Evolutionary conservation across 345 rosid genomes (phyloP).

Genomic region (Hevea brasiliensis): DNA sequence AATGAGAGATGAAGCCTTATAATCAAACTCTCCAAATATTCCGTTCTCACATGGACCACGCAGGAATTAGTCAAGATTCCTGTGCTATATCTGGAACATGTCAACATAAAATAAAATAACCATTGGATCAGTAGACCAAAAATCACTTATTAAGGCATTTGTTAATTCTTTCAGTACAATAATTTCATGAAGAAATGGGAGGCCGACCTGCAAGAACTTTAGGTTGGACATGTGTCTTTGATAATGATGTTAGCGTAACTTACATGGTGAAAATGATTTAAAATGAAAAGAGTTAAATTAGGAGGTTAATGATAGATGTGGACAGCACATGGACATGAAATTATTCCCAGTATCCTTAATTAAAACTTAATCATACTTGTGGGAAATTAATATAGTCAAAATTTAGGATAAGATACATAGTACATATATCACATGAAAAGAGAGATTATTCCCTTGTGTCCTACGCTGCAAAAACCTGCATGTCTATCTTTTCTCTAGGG

Average conservation of each 20-base stretch:
- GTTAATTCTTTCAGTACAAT: slow-evolving; percentile 3
- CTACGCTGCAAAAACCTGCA: background rate
- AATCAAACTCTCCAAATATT: too few relatives aligned
- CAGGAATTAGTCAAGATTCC: too few relatives aligned
- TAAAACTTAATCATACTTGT: background rate
- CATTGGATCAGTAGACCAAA: slow-evolving; percentile 1
- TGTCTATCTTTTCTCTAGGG: background rate
- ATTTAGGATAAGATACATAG: background rate
- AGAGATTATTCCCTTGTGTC: slow-evolving; percentile 1
- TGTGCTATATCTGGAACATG: too few relatives aligned
- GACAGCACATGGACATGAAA: background rate
- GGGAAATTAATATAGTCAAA: background rate
- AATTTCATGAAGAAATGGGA: background rate
- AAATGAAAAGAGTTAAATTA: background rate
- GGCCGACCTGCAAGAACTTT: slow-evolving; percentile 19
- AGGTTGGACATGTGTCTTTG: slow-evolving; percentile 20
- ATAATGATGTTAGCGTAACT: background rate
- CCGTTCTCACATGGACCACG: too few relatives aligned
- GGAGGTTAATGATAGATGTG: background rate
- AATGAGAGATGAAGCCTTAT: too few relatives aligned
- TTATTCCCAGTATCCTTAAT: background rate
- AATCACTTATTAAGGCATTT: background rate
- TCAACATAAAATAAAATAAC: slow-evolving; percentile 3
- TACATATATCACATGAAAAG: background rate
- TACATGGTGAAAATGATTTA: too few relatives aligned